Base-by-base conservation (phyloP, 1,284 basidiomycete species). In the Ceratobasidium papillatum region DNA sequence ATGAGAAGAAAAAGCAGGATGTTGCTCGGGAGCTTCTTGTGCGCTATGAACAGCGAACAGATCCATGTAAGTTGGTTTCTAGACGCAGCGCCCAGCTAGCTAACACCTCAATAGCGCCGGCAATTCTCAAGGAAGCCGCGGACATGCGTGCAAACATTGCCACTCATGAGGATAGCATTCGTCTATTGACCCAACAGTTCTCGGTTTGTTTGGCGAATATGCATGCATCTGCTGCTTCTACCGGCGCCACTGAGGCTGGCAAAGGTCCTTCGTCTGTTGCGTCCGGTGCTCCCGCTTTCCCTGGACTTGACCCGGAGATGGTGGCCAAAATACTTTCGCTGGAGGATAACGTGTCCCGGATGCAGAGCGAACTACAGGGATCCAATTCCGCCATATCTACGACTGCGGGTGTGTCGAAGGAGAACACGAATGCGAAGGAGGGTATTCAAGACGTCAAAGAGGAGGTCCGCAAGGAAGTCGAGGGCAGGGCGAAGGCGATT, bases 391-490 rank as follows among this genome's bases (percentile, higher is more conserved):
- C 38, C 2, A 32, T 30, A 12, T 52, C 19, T 2, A 22, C n/a
- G 14, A 19, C n/a, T 12, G n/a, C 51, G 4, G 52, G 52, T 19
- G 1, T 45, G 22, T 9, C 19, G 30, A 58, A 58, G 52, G 52
- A 41, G 11, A 36, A 17, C 2, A 38, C 52, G 8, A 47, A 43
- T 25, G 38, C 25, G 11, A 56, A 58, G 51, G 41, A 63, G 22
- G 62, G 49, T 5, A 27, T 43, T 5, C 36, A 47, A 34, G 27
- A 9, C 2, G 27, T 56, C 51, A 41, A 30, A n/a, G 52, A 56
- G 4, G 66, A 14, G 25, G 27, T 69, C 17, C 52, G 41, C 22
- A 56, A 69, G 66, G 66, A 69, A 17, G 36, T 8, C 8, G 66
- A 58, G 25, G n/a, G 9, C 19, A 38, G 66, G 25, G 47, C 38